These are phyloP conservation scores for Tetrahymena malaccensis DNA, from an alignment of 73 alveolate genomes.

Conservation along the genomic window DNA sequence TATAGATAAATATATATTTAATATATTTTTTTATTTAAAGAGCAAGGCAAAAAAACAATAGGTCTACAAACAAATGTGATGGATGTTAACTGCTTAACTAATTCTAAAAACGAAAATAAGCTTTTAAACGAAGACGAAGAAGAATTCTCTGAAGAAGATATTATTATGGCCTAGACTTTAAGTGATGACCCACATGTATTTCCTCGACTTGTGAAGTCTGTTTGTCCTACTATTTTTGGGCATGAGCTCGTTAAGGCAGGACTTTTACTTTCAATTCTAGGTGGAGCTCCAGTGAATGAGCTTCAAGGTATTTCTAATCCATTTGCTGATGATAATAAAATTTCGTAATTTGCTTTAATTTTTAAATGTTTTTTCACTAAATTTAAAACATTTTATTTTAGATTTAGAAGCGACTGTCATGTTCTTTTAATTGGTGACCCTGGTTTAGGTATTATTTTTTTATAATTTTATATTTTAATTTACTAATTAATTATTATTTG, in stretches of 20 bases:
- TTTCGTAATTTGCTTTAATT: not conserved
- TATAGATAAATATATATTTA: slow-evolving; percentile 50
- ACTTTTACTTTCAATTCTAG: slow-evolving; percentile 56
- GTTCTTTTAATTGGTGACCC: slow-evolving; percentile 49
- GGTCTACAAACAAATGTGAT: slow-evolving; percentile 28
- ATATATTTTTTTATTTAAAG: slow-evolving; percentile 2
- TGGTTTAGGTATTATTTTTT: slow-evolving; percentile 5
- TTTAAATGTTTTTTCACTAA: not conserved
- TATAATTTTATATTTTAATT: not conserved
- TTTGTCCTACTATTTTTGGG: slow-evolving; percentile 79
- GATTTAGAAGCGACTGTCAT: slow-evolving; percentile 38
- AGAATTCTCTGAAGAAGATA: slow-evolving; percentile 37
- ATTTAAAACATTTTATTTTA: not conserved
- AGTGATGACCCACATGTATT: slow-evolving; percentile 46
- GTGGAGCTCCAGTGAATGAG: slow-evolving; percentile 49
- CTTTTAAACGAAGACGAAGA: slow-evolving; percentile 12
- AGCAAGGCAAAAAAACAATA: slow-evolving; percentile 1
- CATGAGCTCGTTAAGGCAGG: slow-evolving; percentile 84
- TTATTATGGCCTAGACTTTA: slow-evolving; percentile 29
- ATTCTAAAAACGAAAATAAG: not conserved
- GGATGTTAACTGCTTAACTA: slow-evolving; percentile 1
- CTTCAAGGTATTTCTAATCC: not conserved
- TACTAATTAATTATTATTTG: not conserved
- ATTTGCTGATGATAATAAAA: not conserved
- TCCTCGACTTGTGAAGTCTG: slow-evolving; percentile 48